Percentiles rank a stretch among this genome's conserved stretches.
Conservation (phyloP, 179 eudicot genomes). For the Silene vulgaris region DNA sequence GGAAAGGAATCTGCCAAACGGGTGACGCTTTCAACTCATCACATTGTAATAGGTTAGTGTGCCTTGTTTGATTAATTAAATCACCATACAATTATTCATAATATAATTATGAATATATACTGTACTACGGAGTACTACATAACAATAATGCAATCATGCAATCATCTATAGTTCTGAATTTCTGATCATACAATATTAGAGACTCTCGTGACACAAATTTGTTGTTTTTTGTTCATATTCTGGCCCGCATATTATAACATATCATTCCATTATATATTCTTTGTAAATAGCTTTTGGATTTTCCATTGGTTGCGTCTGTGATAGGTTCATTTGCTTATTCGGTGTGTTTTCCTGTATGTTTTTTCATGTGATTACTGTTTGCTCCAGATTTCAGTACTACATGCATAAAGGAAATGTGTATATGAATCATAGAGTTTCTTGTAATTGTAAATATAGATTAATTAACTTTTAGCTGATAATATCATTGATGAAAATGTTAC, state of each 20-base stretch:
- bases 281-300: constrained; percentile 4
- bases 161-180: not conserved
- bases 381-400: constrained; percentile 2
- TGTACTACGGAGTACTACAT: not conserved
- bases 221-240: not conserved
- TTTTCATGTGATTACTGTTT: constrained; percentile 25
- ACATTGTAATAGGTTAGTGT: constrained; percentile 69
- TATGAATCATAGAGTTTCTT: too few relatives aligned
- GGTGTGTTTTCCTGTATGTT: constrained; percentile 8
- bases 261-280: too few relatives aligned
- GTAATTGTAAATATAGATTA: too few relatives aligned
- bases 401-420: not conserved
- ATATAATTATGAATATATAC: too few relatives aligned
- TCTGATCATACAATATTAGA: not conserved
- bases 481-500: too few relatives aligned
- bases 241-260: not conserved
- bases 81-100: too few relatives aligned
- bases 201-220: constrained; percentile 12
- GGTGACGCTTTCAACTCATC: constrained; percentile 66
- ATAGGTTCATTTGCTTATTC: constrained; percentile 9
- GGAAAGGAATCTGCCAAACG: constrained; percentile 85
- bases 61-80: not conserved
- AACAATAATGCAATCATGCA: not conserved
- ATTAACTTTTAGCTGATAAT: too few relatives aligned
- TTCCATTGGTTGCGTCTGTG: constrained; percentile 9